These are phyloP conservation scores for Picea sitchensis DNA, from an alignment of 75 land plant species.

Conservation along the genomic window DNA sequence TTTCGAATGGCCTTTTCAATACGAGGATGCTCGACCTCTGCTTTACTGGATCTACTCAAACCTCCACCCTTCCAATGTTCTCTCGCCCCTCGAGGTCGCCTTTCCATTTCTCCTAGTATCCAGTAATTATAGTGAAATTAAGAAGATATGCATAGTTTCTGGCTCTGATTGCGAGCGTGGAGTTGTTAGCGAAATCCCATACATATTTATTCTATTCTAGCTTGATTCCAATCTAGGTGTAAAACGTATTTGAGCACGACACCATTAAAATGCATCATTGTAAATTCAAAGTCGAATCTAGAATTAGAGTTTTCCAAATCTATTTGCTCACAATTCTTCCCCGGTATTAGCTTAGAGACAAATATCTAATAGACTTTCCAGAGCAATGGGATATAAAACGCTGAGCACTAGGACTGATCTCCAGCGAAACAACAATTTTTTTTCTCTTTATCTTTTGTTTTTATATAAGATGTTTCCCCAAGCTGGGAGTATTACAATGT, in stretches of 20 bases:
- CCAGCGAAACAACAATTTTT: no score
- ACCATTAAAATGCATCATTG: not conserved
- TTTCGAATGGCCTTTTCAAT: slow-evolving; percentile 99
- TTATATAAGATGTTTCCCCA: no score
- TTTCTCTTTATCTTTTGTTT: no score
- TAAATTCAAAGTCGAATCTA: not conserved
- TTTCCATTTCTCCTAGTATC: no score
- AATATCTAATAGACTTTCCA: no score
- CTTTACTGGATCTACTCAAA: slow-evolving; percentile 93
- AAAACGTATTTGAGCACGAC: not conserved
- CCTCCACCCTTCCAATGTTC: slow-evolving; percentile 90
- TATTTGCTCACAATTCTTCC: not conserved
- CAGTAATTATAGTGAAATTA: no score
- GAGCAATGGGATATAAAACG: no score
- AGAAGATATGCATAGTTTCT: not conserved
- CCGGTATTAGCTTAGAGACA: not conserved
- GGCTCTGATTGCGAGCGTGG: not conserved
- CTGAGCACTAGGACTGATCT: no score
- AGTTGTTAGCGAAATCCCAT: not conserved
- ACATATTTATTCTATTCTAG: not conserved
- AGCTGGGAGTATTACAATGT: no score
- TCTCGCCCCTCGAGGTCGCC: slow-evolving; percentile 69
- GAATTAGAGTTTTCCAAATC: not conserved
- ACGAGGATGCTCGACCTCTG: slow-evolving; percentile 80
- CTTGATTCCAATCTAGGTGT: not conserved